Base-by-base conservation (phyloP, 106 monocot species). In the Platanthera guangdongensis region DNA sequence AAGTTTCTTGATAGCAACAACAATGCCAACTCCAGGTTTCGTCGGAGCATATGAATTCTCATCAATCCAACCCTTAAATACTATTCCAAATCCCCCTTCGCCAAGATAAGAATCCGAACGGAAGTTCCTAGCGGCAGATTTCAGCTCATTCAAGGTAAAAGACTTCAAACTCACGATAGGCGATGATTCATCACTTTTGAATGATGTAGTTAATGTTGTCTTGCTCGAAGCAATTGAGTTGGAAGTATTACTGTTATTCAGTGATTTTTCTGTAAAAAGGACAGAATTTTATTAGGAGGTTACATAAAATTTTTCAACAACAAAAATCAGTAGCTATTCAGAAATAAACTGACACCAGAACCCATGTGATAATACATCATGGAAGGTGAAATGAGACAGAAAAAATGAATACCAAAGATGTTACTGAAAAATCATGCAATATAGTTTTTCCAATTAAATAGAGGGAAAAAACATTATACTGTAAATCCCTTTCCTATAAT, bases 31-130 rank as follows among this genome's bases (percentile, higher is more conserved):
- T 47, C 92, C 95, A 25, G 92, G 89, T 78, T 55, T 89, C 0
- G 84, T 80, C 6, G 95, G 95, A 62, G 81, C 78, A 22, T 76
- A 76, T 16, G 89, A 92, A 55, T 82, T 83, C 75, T 88, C 88
- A 72, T 95, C 89, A 52, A 95, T 92, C 95, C 92, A 92, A 6
- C 95, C 95, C 76, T 95, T 95, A 84, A 86, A 95, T 28, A 95
- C 95, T 55, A 87, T 88, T 50, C 95, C 95, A 68, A 95, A 95
- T 15, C 92, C 95, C 57, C 95, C 95, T 84, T 95, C 95, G 0
- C 95, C 95, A 10, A 95, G 86, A 79, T 78, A 87, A 16, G 87
- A 82, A 4, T 86, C 92, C 13, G 92, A 85, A 7, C 95, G 84
- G 74, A 95, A 95, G 83, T 95, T 95, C 77, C 69, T 89, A 4